phyloP scores from a whole-genome alignment of 345 rosid genomes.

The Salix arbutifolia region DNA sequence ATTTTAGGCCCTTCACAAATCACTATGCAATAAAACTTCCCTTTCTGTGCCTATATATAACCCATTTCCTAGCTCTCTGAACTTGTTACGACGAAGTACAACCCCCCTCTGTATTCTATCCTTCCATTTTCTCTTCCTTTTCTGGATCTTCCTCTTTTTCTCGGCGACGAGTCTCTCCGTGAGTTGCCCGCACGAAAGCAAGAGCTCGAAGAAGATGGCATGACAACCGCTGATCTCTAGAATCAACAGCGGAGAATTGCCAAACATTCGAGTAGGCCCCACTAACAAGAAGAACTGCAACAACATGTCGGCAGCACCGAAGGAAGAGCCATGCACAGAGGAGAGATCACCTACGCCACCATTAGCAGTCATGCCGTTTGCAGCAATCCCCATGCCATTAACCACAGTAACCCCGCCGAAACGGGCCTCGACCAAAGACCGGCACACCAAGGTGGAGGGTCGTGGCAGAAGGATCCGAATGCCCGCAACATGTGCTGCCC shows the following conservation, averaged over 20 bases:
- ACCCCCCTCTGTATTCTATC: neutral
- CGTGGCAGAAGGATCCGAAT: slow-evolving; percentile 92
- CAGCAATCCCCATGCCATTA: slow-evolving; percentile 34
- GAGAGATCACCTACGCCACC: neutral
- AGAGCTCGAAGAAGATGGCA: slow-evolving; percentile 26
- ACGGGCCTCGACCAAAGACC: slow-evolving; percentile 72
- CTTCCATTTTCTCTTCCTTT: neutral
- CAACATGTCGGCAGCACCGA: slow-evolving; percentile 15
- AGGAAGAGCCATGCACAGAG: slow-evolving; percentile 41
- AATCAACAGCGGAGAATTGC: slow-evolving; percentile 22
- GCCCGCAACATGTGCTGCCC: slow-evolving; percentile 92
- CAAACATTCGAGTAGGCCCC: neutral
- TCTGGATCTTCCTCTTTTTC: neutral
- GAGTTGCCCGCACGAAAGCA: slow-evolving; percentile 37
- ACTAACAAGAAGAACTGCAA: neutral
- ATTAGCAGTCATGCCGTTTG: slow-evolving; percentile 19
- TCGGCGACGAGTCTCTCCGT: neutral
- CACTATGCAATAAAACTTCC: neutral
- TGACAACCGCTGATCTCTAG: slow-evolving; percentile 26
- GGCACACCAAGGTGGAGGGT: slow-evolving; percentile 92
- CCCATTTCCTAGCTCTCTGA: neutral
- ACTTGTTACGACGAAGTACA: too few species aligned
- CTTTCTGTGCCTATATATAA: neutral
- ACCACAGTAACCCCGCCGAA: slow-evolving; percentile 35
- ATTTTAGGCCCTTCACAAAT: neutral